Base-by-base conservation (phyloP, 2,329 filamentous ascomycete species). In the Neophaeococcomyces mojaviensis region DNA sequence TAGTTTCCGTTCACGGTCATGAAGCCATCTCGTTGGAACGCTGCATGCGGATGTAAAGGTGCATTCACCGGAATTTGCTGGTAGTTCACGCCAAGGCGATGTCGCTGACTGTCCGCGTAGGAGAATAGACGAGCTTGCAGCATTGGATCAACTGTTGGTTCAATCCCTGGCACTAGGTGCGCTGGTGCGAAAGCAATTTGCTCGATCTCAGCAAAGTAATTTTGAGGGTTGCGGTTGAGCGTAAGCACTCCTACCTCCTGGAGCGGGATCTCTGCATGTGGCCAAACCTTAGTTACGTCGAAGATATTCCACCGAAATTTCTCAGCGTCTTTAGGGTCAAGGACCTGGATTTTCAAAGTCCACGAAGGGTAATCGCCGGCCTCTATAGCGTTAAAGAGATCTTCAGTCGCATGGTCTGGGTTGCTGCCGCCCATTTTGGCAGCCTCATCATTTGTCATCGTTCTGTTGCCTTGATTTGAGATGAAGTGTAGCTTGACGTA, bases 261-360 rank as follows among this genome's bases (percentile, higher is more conserved):
- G 4, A 43, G 39, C 7, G 71, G 72, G 51, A 74, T 76, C 36
- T 68, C 59, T 19, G 60, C 60, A 28, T 67, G 61, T 1, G 71
- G 71, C 72, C 72, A 77, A 42, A 74, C 64, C 55, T 76, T 75
- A 31, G 74, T 76, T 4, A 75, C 64, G 50, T 77, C 72, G 49
- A 76, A 74, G 7, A 69, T 66, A 42, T 77, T 71, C 48, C 74
- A 76, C 3, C 70, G 67, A 13, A 75, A 63, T 39, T 67, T 67
- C 15, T 66, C 59, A 0, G 70, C 70, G 33, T 74, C 62, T 15
- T 69, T 60, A 2, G 67, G 64, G 33, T 65, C 58, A 68, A 72
- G 73, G 39, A 70, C 60, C 46, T 72, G 69, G 4, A 72, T 63
- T 39, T 67, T 61, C 3, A 65, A 65, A 4, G 66, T 71, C 68